Base-by-base conservation (phyloP, 495 filamentous ascomycete species). In the Entonaema liquescens region DNA sequence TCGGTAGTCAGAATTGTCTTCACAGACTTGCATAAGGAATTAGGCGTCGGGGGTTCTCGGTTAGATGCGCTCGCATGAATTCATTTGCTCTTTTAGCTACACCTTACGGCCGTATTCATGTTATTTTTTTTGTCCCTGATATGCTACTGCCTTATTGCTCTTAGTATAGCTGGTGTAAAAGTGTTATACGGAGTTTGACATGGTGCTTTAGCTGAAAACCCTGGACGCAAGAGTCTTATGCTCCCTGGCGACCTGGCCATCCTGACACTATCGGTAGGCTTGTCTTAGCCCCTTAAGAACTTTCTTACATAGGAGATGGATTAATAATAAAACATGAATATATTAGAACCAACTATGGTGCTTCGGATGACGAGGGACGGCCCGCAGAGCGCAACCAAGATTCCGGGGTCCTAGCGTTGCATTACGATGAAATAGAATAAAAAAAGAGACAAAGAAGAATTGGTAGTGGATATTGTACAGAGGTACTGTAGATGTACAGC, bases 1-100 rank as follows among this genome's bases (percentile, higher is more conserved):
- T 65, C 12, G 15, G 53, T 15, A 49, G 35, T 59, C 62, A 65
- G 64, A 72, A 56, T 19, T 17, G 65, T 68, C 60, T 72, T 72
- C 65, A 49, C 70, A 72, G 65, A 65, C 65, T 61, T 68, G 59
- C 65, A 65, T 68, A 44, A 4, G 70, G 70, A 55, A 61, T 72
- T 62, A 50, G 56, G 70, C 70, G 70, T 60, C 25, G 28, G 57
- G 38, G 31, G 59, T 36, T 56, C 33, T 64, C 33, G 47, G 38
- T 57, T 59, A 55, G 33, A 17, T 60, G 25, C 42, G 17, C 25
- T 54, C 52, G 42, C 59, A 62, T 61, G 35, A 67, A 59, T 72
- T 64, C 8, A 66, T 33, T 44, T 44, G 1, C 17, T 35, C 25
- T 53, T 19, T 29, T 23, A 61, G 19, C 11, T n/a, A 55, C 54